A percentile compares a stretch with the other conserved stretches of the same genome.
Evolutionary conservation across 306 rosid species (phyloP).

Genomic region (Aeschynomene evenia): DNA sequence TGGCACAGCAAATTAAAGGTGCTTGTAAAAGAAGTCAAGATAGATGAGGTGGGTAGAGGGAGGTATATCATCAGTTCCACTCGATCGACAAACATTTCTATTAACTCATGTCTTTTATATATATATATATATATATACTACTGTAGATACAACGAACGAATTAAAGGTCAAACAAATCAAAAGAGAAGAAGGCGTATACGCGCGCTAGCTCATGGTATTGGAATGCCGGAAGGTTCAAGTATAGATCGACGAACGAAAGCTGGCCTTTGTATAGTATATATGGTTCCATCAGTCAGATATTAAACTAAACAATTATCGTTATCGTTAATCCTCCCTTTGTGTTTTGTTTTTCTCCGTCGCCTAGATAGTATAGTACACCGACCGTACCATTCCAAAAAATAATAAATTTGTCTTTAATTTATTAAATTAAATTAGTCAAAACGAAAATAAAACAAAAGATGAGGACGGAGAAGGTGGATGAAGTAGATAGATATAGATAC

Average conservation of each 20-base stretch:
- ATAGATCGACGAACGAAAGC: slow-evolving; percentile 35
- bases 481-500: no score
- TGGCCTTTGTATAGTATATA: slow-evolving; percentile 46
- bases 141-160: no score
- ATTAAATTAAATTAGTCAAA: no score
- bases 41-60: slow-evolving; percentile 22
- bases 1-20: slow-evolving; percentile 37
- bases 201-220: no score
- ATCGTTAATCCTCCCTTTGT: no score
- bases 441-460: slow-evolving; percentile 37
- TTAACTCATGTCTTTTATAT: no score
- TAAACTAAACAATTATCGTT: no score
- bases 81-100: slow-evolving; percentile 33
- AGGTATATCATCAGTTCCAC: slow-evolving; percentile 30
- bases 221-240: no score
- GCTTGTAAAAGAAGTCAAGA: slow-evolving; percentile 36
- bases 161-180: no score
- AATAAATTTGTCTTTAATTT: slow-evolving; percentile 30
- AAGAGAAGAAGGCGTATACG: slow-evolving; percentile 4
- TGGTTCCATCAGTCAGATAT: slow-evolving; percentile 58
- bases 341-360: slow-evolving; percentile 22
- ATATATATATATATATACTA: no score
- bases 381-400: slow-evolving; percentile 42
- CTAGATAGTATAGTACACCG: not conserved
- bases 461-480: not conserved